Evolutionary conservation across 352 stramenopile genomes (phyloP).

Genomic region (Phytophthora podocarpi): DNA sequence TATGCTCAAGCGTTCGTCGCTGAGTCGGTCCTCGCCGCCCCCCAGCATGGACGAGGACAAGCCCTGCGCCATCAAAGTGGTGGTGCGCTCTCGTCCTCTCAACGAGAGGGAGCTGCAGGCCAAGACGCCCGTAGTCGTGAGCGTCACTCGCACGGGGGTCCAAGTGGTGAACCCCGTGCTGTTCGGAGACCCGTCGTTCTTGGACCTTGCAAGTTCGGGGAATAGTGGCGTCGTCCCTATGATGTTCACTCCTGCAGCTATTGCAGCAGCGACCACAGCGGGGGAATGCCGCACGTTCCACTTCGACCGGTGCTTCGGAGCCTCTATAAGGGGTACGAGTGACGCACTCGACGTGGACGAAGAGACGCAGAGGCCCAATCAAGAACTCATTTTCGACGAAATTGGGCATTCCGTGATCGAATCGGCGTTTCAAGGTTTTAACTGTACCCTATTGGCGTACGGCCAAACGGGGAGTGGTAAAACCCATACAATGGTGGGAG

Average conservation of each 20-base stretch:
- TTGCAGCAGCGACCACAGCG: slow-evolving; percentile 41
- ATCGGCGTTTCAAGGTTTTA: slow-evolving; percentile 83
- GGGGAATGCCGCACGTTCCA: slow-evolving; percentile 73
- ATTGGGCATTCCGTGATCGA: slow-evolving; percentile 71
- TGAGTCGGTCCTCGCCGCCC: neutral
- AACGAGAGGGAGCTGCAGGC: slow-evolving; percentile 57
- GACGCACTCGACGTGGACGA: slow-evolving; percentile 35
- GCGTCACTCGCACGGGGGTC: slow-evolving; percentile 46
- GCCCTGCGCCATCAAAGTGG: slow-evolving; percentile 71
- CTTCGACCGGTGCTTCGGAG: slow-evolving; percentile 81
- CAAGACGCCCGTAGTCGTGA: slow-evolving; percentile 60
- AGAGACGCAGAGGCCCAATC: slow-evolving; percentile 56
- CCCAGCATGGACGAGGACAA: slow-evolving; percentile 25
- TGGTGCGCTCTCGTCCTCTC: slow-evolving; percentile 73
- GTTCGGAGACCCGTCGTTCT: slow-evolving; percentile 60
- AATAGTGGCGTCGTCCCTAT: slow-evolving; percentile 22
- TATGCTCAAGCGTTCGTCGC: slow-evolving; percentile 20
- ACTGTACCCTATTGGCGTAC: slow-evolving; percentile 85
- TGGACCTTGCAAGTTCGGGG: slow-evolving; percentile 31
- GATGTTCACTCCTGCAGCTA: slow-evolving; percentile 32
- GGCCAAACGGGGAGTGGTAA: slow-evolving; percentile 84
- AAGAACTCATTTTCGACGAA: slow-evolving; percentile 81
- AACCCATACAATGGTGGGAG: slow-evolving; percentile 86
- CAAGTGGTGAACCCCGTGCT: slow-evolving; percentile 71
- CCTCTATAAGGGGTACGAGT: slow-evolving; percentile 24